These are phyloP conservation scores for Phytophthora nicotianae DNA, from an alignment of 352 stramenopile genomes.

Conservation along the genomic window DNA sequence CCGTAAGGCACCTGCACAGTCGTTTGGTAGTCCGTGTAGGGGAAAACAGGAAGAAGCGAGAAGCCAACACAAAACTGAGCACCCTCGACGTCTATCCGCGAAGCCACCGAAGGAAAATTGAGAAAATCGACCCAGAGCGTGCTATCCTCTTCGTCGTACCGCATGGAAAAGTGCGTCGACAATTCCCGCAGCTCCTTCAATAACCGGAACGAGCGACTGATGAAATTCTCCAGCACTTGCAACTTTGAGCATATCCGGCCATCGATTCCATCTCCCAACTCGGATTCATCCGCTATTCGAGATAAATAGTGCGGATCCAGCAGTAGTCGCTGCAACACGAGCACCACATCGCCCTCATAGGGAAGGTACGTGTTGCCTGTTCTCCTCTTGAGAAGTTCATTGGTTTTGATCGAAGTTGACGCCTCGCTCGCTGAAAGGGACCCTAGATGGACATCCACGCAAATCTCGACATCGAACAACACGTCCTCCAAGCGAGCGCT, in stretches of 20 bases:
- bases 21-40: conserved; percentile 56
- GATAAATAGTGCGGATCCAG: conserved; percentile 47
- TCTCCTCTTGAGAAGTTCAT: conserved; percentile 39
- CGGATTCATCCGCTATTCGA: conserved; percentile 33
- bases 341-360: conserved; percentile 49
- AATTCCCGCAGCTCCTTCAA: conserved; percentile 63
- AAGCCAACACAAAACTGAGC: conserved; percentile 65
- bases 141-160: conserved; percentile 46
- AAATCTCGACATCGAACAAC: conserved; percentile 49
- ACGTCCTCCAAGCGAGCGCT: conserved; percentile 57
- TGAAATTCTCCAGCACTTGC: conserved; percentile 53
- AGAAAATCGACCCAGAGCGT: conserved; percentile 72
- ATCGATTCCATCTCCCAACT: conserved; percentile 27
- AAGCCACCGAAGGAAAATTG: conserved; percentile 50
- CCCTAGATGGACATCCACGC: conserved; percentile 40
- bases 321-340: conserved; percentile 56
- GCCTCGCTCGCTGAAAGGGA: conserved; percentile 13
- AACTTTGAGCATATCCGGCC: conserved; percentile 43
- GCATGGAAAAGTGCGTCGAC: conserved; percentile 57
- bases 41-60: conserved; percentile 51
- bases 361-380: conserved; percentile 44
- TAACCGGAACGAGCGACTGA: conserved; percentile 60
- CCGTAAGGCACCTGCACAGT: conserved; percentile 50
- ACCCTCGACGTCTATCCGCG: conserved; percentile 17
- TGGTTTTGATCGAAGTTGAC: conserved; percentile 35